Base-by-base conservation (phyloP, 176 grass and related monocot genomes). In the Lolium rigidum region DNA sequence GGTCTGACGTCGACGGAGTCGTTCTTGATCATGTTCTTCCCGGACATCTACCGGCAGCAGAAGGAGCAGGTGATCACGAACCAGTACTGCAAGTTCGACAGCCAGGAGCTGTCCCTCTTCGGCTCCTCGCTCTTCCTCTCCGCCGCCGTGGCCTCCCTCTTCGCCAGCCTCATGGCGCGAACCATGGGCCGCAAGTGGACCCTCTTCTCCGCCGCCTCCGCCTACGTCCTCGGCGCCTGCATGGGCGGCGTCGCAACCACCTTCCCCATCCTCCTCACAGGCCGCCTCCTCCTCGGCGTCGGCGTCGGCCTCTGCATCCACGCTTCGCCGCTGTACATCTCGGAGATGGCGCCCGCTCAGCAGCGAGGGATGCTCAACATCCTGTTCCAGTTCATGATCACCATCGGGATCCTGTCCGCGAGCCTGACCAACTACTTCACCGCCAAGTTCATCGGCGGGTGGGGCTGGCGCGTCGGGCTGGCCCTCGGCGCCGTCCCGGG, bases 51-150 rank as follows among this genome's bases (percentile, higher is more conserved):
- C 76, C 38, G 80, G 51, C 26, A 92, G 76, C 72, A 84, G 84
- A 44, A 80, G 87, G 37, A 39, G 3, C 14, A 62, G 62, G 84
- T 89, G 59, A 20, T 89, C 77, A 79, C 82, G 13, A 95, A 95
- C 90, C 89, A 95, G 75, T 98, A 98, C 89, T 98, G 95, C 95
- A 93, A 91, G 86, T 98, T 93, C 51, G 93, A 98, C 87, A 98
- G 95, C 88, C 91, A 89, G 80, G 20, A 88, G 35, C 86, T 95
- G 66, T 93, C 93, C 7, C 31, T 91, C 5, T 98, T 98, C 88
- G 83, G 78, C 62, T 95, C 96, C 59, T 90, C 91, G 9, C 68
- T 92, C 62, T 92, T 89, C 84, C 84, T 92, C 51, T 50, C 91
- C 4, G 91, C 91, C 7, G 74, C 68, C 24, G 3, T 77, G 8